A percentile compares a stretch with the other conserved stretches of the same genome.
phyloP scores from a whole-genome alignment of 2,329 filamentous ascomycete genomes.

The Penicillium fuscoglaucum region DNA sequence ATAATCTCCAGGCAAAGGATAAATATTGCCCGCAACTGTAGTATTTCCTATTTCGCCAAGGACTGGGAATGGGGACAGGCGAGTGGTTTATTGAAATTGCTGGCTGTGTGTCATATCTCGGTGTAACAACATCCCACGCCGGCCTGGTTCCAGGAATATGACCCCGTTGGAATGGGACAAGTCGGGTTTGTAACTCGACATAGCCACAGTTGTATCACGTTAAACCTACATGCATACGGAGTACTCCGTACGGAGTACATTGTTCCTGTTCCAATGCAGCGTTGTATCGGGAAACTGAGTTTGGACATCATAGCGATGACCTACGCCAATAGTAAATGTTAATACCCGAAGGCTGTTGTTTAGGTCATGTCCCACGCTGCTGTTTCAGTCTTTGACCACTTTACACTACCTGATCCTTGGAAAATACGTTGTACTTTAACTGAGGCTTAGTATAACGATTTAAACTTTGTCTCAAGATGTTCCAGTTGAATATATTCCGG shows the following conservation, averaged over 20 bases:
- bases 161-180: not conserved
- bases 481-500: not conserved
- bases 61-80: not conserved
- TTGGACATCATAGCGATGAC: not conserved
- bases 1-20: not conserved
- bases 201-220: conserved; percentile 1
- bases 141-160: conserved; percentile 5
- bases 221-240: not conserved
- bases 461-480: conserved; percentile 4
- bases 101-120: not conserved
- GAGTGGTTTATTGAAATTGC: not conserved
- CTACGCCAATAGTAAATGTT: not conserved
- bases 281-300: not conserved
- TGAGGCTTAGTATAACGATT: not conserved
- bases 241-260: not conserved
- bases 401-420: not conserved
- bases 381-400: conserved; percentile 6
- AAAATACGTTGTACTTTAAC: not conserved
- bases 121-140: not conserved
- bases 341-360: not conserved
- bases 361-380: conserved; percentile 6
- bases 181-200: not conserved
- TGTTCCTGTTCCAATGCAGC: conserved; percentile 13
- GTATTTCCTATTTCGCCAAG: not conserved
- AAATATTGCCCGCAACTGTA: not conserved